Base-by-base conservation (phyloP, 2,329 filamentous ascomycete species). In the Fusarium liriodendri region DNA sequence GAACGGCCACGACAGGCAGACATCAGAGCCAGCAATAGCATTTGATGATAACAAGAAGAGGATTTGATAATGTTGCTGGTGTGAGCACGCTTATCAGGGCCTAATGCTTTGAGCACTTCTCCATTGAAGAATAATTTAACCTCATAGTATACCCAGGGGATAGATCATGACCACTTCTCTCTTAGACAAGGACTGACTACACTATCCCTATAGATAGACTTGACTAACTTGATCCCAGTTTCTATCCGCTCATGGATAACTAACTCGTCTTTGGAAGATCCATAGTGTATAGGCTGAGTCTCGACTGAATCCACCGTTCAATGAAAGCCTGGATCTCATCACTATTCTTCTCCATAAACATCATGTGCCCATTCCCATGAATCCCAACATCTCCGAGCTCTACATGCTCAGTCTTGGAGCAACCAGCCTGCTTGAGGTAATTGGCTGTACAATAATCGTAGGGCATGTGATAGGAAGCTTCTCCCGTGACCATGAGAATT, bases 281-380 rank as follows among this genome's bases (percentile, higher is more conserved):
- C 42, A 47, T 47, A 5, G 42, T 47, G 42, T 47, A 47, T 4
- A 47, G 2, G 8, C 22, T 47, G 3, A 47, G 22, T 2, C 42
- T 29, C 25, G 47, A 57, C 16, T 38, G 20, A 8, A 77, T 72
- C 75, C 75, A 77, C 2, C 13, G 29, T n/a, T 74, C 67, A 4
- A 77, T 54, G 3, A 65, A 55, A 5, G 8, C 32, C 6, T 76
- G 64, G 2, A 77, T 77, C 10, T 67, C 57, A 10, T 76, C 66
- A 16, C 75, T 77, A 11, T 77, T 77, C 63, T 74, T 73, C 37
- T 77, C 76, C 75, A 77, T 77, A 11, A 77, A 77, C 25, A 77
- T 64, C 76, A 77, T 77, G 32, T 77, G 76, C 0, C 75, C 76
- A 20, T 77, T 77, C 0, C 76, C 76, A 16, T 74, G 66, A n/a